phyloP scores from a whole-genome alignment of 1,284 basidiomycete genomes.

The Ganoderma leucocontextum region DNA sequence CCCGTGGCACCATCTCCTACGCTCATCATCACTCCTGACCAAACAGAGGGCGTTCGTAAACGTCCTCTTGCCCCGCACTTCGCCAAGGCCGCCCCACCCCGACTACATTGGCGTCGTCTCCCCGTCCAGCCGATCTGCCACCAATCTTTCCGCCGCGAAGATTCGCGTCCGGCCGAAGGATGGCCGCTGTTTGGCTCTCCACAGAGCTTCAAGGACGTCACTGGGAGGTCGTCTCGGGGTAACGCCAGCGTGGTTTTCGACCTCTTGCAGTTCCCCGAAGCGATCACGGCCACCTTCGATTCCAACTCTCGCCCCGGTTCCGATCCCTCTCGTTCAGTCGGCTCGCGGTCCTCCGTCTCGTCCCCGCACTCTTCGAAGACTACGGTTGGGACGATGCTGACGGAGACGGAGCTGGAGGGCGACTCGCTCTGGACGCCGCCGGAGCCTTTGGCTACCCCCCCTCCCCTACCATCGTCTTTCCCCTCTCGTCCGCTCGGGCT shows the following conservation, averaged over 20 bases:
- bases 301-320: neutral
- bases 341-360: neutral
- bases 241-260: neutral
- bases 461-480: neutral
- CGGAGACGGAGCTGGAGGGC: neutral
- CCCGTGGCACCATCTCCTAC: neutral
- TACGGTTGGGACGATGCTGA: neutral
- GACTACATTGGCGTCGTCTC: constrained; percentile 7
- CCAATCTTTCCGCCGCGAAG: neutral
- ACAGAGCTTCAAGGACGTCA: neutral
- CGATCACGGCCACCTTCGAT: neutral
- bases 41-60: neutral
- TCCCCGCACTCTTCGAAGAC: neutral
- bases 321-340: neutral
- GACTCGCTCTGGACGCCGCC: neutral
- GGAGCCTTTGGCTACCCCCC: neutral
- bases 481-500: neutral
- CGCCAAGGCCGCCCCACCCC: constrained; percentile 13
- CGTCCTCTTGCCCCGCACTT: constrained; percentile 1
- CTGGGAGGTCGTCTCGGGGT: neutral
- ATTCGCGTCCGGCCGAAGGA: neutral
- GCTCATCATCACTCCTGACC: constrained; percentile 4
- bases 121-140: neutral
- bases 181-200: neutral
- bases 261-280: neutral